A percentile compares a stretch with the other conserved stretches of the same genome.
These are phyloP conservation scores for Prunus mira DNA, from an alignment of 306 rosid species.

Conservation along the genomic window DNA sequence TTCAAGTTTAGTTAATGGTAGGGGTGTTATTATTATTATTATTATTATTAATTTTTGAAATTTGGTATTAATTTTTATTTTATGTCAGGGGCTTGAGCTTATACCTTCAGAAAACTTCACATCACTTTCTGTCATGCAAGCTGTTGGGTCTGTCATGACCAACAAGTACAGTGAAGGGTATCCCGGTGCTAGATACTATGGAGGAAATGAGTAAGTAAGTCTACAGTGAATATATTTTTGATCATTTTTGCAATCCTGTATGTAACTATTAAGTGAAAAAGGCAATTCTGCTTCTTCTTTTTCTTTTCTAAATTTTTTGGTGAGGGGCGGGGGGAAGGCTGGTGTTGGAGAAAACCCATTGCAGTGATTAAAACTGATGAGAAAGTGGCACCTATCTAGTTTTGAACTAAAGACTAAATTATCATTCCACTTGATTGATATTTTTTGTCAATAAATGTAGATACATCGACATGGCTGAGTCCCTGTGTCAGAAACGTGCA, in stretches of 20 bases:
- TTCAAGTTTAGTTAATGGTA: background rate
- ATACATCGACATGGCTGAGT: conserved; percentile 92
- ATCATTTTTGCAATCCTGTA: background rate
- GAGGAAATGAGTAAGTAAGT: conserved; percentile 83
- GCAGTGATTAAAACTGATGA: background rate
- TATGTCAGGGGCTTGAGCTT: conserved; percentile 66
- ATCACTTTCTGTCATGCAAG: conserved; percentile 85
- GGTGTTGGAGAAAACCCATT: background rate
- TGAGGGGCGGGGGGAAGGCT: background rate
- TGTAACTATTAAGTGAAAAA: background rate
- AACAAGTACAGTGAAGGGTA: conserved; percentile 91
- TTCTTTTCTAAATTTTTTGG: background rate
- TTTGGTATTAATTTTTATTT: background rate
- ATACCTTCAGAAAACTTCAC: conserved; percentile 92
- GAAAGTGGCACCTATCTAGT: background rate
- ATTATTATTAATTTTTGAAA: background rate
- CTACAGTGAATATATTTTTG: background rate
- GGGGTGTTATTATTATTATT: background rate
- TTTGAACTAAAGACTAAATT: background rate
- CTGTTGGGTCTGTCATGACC: conserved; percentile 94
- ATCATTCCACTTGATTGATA: conserved; percentile 1
- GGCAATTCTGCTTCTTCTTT: background rate
- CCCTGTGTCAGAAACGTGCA: conserved; percentile 85
- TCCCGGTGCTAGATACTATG: conserved; percentile 96
- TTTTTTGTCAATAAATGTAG: conserved; percentile 22